Evolutionary conservation across 148 eudicot genomes (phyloP), one percentile per base, ranked within the genome.

Genomic region (Limonium bicolor): DNA sequence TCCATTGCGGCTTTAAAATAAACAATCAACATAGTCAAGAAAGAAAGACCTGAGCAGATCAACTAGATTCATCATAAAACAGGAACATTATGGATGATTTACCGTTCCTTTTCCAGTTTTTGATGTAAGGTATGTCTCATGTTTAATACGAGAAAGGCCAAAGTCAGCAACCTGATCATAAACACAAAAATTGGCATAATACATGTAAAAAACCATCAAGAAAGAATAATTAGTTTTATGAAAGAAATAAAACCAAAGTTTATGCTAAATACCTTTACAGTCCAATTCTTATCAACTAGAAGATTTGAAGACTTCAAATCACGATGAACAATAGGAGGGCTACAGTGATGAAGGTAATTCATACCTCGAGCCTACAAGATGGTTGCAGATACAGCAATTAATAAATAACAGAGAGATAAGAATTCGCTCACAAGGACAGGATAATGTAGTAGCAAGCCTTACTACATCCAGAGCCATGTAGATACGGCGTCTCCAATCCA

Each of bases 321-420:
- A 61, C 99, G 99, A 62, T 92, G 99, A 38, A 92, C 99, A 64
- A 92, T 92, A 48, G 99, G 85, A 30, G 99, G 99, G 33, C 49
- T 65, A 62, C 99, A 85, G 11, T 82, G 62, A 63, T 92, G 99
- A 74, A 92, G 76, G 78, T 95, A 92, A 68, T 78, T 73, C 99
- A 92, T 92, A 47, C 99, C 99, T 70, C 76, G 78, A 20, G 99
- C 95, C 99, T 92, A 72, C 65, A n/a, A n/a, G n/a, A n/a, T n/a
- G n/a, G n/a, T n/a, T n/a, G n/a, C n/a, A n/a, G n/a, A n/a, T n/a
- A n/a, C n/a, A n/a, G n/a, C n/a, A n/a, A n/a, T n/a, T n/a, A n/a
- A n/a, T n/a, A n/a, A n/a, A n/a, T n/a, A n/a, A 73, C 30, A 50
- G 27, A 20, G 8, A 41, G 16, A 46, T 11, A 40, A 61, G 32